A percentile compares a stretch with the other conserved stretches of the same genome.
These are phyloP conservation scores for Byssochlamys sp. DNA, from an alignment of 2,329 filamentous ascomycete species.

Conservation along the genomic window DNA sequence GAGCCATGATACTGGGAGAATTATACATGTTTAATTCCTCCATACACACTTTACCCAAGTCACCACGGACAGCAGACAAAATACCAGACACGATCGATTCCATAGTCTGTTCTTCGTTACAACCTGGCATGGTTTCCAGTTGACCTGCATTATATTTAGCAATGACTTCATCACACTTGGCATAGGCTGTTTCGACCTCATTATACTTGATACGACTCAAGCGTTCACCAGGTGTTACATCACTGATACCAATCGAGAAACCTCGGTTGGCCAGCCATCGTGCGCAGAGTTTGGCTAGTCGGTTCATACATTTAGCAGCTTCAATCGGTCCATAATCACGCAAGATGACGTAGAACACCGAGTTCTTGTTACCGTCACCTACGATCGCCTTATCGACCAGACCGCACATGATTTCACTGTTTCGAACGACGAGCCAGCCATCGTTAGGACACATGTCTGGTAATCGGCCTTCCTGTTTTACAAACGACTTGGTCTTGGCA, in stretches of 20 bases:
- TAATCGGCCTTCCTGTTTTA: no score
- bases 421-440: slow-evolving; percentile 82
- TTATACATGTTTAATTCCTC: slow-evolving; percentile 83
- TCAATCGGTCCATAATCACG: slow-evolving; percentile 87
- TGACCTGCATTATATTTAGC: slow-evolving; percentile 68
- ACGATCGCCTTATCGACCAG: slow-evolving; percentile 96
- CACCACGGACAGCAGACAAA: slow-evolving; percentile 79
- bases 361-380: slow-evolving; percentile 92
- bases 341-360: slow-evolving; percentile 91
- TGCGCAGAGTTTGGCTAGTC: slow-evolving; percentile 80
- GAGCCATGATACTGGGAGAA: slow-evolving; percentile 89
- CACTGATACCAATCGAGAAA: slow-evolving; percentile 91
- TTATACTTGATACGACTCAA: slow-evolving; percentile 62
- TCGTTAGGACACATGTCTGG: slow-evolving; percentile 82
- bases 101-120: slow-evolving; percentile 81
- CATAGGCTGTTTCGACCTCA: slow-evolving; percentile 69
- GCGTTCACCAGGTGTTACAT: slow-evolving; percentile 78
- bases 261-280: slow-evolving; percentile 80
- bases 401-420: slow-evolving; percentile 95
- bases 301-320: slow-evolving; percentile 85
- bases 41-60: slow-evolving; percentile 84
- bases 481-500: no score
- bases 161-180: slow-evolving; percentile 73
- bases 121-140: slow-evolving; percentile 76
- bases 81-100: slow-evolving; percentile 86